These are phyloP conservation scores for Termitomyces sp. DNA, from an alignment of 768 basidiomycete species.

Conservation along the genomic window DNA sequence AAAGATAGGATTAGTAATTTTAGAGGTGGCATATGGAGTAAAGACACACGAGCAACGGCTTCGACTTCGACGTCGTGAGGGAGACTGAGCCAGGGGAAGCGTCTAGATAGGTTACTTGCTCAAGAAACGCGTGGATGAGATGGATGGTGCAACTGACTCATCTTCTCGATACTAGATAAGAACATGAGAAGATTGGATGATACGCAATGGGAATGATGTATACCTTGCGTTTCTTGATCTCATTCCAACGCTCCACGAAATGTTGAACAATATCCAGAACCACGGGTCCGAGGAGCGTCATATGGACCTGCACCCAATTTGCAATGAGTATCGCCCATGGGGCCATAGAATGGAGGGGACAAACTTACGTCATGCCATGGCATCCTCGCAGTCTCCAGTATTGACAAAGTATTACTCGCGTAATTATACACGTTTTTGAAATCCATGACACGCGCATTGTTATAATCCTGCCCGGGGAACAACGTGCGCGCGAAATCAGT, in stretches of 20 bases:
- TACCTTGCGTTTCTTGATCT: conserved; percentile 79
- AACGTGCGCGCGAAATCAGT: conserved; percentile 76
- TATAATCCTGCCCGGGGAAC: conserved; percentile 93
- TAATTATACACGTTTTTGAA: conserved; percentile 81
- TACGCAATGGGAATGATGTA: neutral
- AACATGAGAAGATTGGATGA: neutral
- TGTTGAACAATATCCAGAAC: conserved; percentile 91
- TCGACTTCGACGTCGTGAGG: conserved; percentile 67
- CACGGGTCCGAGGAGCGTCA: conserved; percentile 74
- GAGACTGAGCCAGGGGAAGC: conserved; percentile 56
- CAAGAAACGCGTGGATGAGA: conserved; percentile 31
- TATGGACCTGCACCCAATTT: conserved; percentile 58
- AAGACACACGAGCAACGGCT: conserved; percentile 44
- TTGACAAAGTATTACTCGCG: conserved; percentile 62
- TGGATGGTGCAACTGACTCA: conserved; percentile 30
- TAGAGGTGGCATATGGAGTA: no score
- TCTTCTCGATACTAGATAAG: conserved; percentile 35
- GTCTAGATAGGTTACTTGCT: neutral
- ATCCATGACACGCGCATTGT: conserved; percentile 83
- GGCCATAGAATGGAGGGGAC: neutral
- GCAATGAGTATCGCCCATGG: neutral
- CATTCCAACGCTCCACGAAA: conserved; percentile 93
- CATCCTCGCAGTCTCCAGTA: conserved; percentile 71
- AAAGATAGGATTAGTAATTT: neutral
- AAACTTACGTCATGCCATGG: conserved; percentile 90